phyloP scores from a whole-genome alignment of 768 basidiomycete genomes.

The Lactarius pseudohatsudake region DNA sequence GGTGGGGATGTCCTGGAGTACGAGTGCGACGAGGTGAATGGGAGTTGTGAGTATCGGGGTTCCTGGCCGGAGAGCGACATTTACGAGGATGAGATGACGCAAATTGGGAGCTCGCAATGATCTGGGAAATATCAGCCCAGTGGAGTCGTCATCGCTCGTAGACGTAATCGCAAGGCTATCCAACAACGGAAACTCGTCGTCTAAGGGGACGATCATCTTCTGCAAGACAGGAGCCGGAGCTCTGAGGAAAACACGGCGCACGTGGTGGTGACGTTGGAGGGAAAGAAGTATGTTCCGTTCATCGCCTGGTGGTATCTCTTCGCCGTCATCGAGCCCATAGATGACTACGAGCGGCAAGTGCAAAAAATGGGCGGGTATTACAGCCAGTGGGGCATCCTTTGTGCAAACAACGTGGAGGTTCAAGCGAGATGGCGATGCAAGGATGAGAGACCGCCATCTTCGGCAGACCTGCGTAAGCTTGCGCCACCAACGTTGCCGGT shows the following conservation, averaged over 20 bases:
- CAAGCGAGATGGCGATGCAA: not conserved
- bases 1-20: not conserved
- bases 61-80: not conserved
- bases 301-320: not conserved
- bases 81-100: not conserved
- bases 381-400: not conserved
- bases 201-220: not conserved
- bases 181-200: not conserved
- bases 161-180: slow-evolving; percentile 3
- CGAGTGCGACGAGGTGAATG: not conserved
- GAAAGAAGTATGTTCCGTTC: not conserved
- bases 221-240: not conserved
- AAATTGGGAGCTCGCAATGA: slow-evolving; percentile 6
- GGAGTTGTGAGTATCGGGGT: not conserved
- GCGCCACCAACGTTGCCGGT: not conserved
- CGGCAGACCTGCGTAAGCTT: not conserved
- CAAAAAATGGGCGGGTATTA: not conserved
- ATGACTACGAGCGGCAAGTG: not conserved
- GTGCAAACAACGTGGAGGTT: not conserved
- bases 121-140: not conserved
- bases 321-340: not conserved
- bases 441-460: not conserved
- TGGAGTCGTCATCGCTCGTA: no score
- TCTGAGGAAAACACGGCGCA: slow-evolving; percentile 3
- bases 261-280: not conserved